Base-by-base conservation (phyloP, 2,329 filamentous ascomycete species). In the Penicillium sp. region DNA sequence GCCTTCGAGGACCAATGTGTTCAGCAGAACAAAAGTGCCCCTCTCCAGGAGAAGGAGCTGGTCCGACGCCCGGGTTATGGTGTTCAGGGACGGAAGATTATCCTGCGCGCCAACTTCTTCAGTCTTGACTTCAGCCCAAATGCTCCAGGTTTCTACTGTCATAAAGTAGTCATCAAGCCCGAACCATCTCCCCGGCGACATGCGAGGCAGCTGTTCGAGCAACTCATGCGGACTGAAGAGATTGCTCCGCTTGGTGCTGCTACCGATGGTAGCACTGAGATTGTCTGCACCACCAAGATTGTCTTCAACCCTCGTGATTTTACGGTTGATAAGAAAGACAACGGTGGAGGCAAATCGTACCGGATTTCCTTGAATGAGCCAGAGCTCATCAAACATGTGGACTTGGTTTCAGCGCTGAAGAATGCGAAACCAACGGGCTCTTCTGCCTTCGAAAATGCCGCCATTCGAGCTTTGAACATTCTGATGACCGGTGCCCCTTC, bases 81-180 rank as follows among this genome's bases (percentile, higher is more conserved):
- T n/a, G 43, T 16, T 3, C 17, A 30, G 23, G 53, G 51, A 13
- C 34, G 21, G 6, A 0, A 16, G 0, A 32, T 43, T 3, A 21
- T 27, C 2, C 23, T 54, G 11, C 43, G 49, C 7, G 41, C 51
- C 2, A 53, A 56, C 16, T 53, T 53, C 29, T 51, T n/a, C n/a
- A n/a, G n/a, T n/a, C n/a, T n/a, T n/a, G n/a, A n/a, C n/a, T n/a
- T n/a, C n/a, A n/a, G n/a, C n/a, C n/a, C n/a, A n/a, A n/a, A n/a
- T n/a, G n/a, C n/a, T n/a, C n/a, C n/a, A n/a, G n/a, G n/a, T n/a
- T n/a, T n/a, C n/a, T n/a, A n/a, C n/a, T n/a, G n/a, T n/a, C n/a
- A n/a, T n/a, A n/a, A n/a, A n/a, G n/a, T n/a, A n/a, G n/a, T n/a
- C n/a, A n/a, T n/a, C n/a, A n/a, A n/a, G n/a, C 21, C 21, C 21